phyloP scores from a whole-genome alignment of 768 basidiomycete genomes.

The Phaffia tasmanica region DNA sequence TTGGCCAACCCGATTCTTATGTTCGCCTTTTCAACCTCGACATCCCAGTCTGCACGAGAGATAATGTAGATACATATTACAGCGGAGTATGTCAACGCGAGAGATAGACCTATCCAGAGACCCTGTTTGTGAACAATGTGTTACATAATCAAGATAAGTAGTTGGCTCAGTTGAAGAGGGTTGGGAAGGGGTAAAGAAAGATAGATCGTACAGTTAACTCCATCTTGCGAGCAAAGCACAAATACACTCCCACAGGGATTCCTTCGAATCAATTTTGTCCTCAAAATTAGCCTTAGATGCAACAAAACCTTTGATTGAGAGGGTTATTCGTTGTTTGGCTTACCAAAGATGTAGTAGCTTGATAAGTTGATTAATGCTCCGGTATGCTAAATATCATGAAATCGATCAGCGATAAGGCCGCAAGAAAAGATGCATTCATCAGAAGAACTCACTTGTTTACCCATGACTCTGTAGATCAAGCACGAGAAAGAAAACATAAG shows the following conservation, averaged over 20 bases:
- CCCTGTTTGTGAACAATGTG: constrained; percentile 40
- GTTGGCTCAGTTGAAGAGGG: no score
- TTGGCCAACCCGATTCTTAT: constrained; percentile 1
- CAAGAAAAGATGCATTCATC: neutral
- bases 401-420: neutral
- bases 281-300: neutral
- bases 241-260: constrained; percentile 48
- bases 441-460: constrained; percentile 3
- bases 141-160: no score
- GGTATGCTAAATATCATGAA: constrained; percentile 43
- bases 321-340: constrained; percentile 13
- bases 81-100: constrained; percentile 13
- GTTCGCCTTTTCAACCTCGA: constrained; percentile 4
- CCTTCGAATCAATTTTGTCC: neutral
- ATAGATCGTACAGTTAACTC: constrained; percentile 41
- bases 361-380: constrained; percentile 72
- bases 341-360: constrained; percentile 63
- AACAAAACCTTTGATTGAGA: no score
- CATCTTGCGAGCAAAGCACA: constrained; percentile 53
- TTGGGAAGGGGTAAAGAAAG: no score
- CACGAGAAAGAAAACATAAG: neutral
- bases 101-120: constrained; percentile 64
- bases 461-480: constrained; percentile 1
- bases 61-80: constrained; percentile 10
- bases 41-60: constrained; percentile 16